phyloP scores from a whole-genome alignment of 2,329 filamentous ascomycete genomes.

The Paradendryphiella salina region DNA sequence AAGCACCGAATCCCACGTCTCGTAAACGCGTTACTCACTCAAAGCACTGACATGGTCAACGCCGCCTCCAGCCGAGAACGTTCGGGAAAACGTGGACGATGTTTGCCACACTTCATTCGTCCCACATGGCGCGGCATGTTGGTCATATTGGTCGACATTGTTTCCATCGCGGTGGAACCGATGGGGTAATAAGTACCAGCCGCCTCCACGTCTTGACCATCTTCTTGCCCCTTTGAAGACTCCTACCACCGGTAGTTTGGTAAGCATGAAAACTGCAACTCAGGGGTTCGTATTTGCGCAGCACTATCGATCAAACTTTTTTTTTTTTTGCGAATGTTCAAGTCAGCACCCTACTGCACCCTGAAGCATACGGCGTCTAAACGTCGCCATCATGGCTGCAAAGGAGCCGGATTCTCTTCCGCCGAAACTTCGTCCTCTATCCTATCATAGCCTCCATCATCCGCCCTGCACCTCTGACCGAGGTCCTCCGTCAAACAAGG shows the following conservation, averaged over 20 bases:
- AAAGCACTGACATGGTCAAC: constrained; percentile 19
- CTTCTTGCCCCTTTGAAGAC: background rate
- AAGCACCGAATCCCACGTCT: constrained; percentile 34
- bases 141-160: constrained; percentile 12
- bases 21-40: constrained; percentile 31
- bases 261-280: background rate
- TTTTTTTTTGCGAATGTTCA: too few species aligned
- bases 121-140: constrained; percentile 32
- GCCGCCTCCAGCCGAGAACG: constrained; percentile 15
- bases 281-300: background rate
- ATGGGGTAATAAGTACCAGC: constrained; percentile 11
- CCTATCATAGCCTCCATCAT: background rate
- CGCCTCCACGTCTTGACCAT: constrained; percentile 5
- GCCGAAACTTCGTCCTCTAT: background rate
- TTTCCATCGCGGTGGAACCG: constrained; percentile 16
- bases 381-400: too few species aligned
- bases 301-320: too few species aligned
- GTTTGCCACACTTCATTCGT: constrained; percentile 19
- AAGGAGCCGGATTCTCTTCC: too few species aligned
- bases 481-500: constrained; percentile 7
- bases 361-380: too few species aligned
- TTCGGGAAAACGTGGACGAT: constrained; percentile 19
- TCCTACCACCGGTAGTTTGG: background rate
- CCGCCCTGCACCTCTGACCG: background rate
- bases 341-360: too few species aligned